A percentile compares a stretch with the other conserved stretches of the same genome.
Evolutionary conservation across 768 basidiomycete genomes (phyloP).

Genomic region (Calocybe cyanea): DNA sequence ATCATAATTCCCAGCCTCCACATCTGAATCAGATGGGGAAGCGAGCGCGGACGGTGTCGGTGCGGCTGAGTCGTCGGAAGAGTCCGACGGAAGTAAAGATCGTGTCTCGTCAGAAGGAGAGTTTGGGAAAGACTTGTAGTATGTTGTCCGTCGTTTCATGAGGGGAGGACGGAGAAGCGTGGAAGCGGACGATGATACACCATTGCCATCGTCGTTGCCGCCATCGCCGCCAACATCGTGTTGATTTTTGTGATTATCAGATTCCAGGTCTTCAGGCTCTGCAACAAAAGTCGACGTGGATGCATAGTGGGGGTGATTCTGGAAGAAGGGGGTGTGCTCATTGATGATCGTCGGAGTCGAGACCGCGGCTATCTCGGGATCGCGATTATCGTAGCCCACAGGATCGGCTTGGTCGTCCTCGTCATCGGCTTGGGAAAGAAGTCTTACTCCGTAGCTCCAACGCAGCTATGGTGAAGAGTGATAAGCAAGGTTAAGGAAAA

Average conservation of each 20-base stretch:
- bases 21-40: background rate
- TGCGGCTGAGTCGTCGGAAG: conserved; percentile 9
- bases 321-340: background rate
- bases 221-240: too few relatives aligned
- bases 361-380: background rate
- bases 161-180: conserved; percentile 2
- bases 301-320: background rate
- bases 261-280: conserved; percentile 1
- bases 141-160: conserved; percentile 13
- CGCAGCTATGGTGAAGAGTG: conserved; percentile 51
- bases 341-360: background rate
- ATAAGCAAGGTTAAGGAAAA: background rate
- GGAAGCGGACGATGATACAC: background rate
- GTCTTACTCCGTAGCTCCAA: conserved; percentile 59
- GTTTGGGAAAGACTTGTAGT: conserved; percentile 19
- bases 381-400: background rate
- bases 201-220: conserved; percentile 11
- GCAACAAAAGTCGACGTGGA: conserved; percentile 10
- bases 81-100: conserved; percentile 1
- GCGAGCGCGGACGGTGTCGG: background rate
- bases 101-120: conserved; percentile 11
- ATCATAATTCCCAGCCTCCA: conserved; percentile 2
- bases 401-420: background rate
- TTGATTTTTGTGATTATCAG: too few relatives aligned
- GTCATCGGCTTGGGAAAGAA: conserved; percentile 17